Base-by-base conservation (phyloP, 176 grass and related monocot species). In the Saccharum officinarum region DNA sequence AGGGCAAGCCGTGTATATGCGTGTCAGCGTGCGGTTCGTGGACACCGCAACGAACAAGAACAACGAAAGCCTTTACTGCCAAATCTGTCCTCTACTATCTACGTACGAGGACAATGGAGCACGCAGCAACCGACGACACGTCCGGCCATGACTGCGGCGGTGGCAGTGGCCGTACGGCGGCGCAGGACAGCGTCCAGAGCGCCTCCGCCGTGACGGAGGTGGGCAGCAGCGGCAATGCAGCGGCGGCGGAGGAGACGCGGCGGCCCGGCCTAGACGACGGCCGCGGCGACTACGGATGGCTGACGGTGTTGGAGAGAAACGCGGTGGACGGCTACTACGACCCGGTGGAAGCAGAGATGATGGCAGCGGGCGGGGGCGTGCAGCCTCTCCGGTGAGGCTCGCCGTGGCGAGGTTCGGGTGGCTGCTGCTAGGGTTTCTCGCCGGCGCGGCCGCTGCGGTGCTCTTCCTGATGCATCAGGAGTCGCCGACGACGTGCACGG, bases 351-450 rank as follows among this genome's bases (percentile, higher is more conserved):
- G 55, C 55, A 23, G 61, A 25, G 54, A 16, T 1, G 60, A 7
- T 31, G 18, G 45, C 23, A 1, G 20, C 1, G n/a, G 16, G 9
- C 17, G 30, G 69, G 2, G 33, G 3, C 50, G 8, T 5, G 31
- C 15, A 0, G 33, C 15, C 1, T 68, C 80, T n/a, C 22, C 49
- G 16, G 22, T 18, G 6, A 69, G 67, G 84, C 75, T 68, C 38
- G 0, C 39, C 2, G 28, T n/a, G n/a, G 10, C 33, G 6, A 68
- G 63, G 82, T 68, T 55, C 1, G 49, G 39, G 1, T 85, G 10
- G 28, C 25, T 90, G 60, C 8, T 86, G 75, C 80, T 83, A 68
- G 88, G 88, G 57, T 90, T 90, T 40, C 39, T 75, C 75, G 46
- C 61, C 69, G 80, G 89, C 60, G 46, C 25, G 3, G 68, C 80